Evolutionary conservation across 495 filamentous ascomycete genomes (phyloP).

Genomic region (Letharia columbiana): DNA sequence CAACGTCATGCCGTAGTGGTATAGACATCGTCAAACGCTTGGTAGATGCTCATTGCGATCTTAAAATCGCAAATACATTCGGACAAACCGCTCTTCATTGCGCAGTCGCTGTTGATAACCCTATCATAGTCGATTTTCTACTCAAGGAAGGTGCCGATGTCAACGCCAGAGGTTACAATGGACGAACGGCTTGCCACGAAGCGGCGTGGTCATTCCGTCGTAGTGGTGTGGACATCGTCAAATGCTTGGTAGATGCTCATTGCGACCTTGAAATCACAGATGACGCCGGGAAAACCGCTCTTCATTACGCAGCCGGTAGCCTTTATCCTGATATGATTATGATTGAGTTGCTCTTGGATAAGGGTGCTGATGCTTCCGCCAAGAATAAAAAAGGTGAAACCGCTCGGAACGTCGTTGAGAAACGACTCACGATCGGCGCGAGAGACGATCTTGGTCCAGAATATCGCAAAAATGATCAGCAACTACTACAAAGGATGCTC

Average conservation of each 20-base stretch:
- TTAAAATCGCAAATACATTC: not conserved
- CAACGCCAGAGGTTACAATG: not conserved
- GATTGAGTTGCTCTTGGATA: not conserved
- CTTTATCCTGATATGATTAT: too few species aligned
- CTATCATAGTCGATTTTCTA: not conserved
- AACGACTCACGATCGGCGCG: too few species aligned
- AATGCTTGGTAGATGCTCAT: not conserved
- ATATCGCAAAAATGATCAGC: not conserved
- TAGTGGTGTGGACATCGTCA: not conserved
- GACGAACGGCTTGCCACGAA: not conserved
- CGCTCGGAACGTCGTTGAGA: not conserved
- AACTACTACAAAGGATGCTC: not conserved
- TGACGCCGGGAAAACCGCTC: not conserved
- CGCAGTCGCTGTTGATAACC: not conserved
- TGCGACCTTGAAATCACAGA: not conserved
- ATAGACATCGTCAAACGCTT: not conserved
- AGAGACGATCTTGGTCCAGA: not conserved
- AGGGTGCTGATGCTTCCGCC: not conserved
- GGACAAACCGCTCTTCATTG: not conserved
- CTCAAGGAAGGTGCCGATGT: not conserved
- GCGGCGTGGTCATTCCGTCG: too few species aligned
- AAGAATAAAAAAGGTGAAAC: not conserved
- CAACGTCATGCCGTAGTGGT: accelerated
- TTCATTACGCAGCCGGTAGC: not conserved
- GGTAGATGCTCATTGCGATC: not conserved